These are phyloP conservation scores for Endogone sp. DNA, from an alignment of 192 early-diverging fungal genomes.

Conservation along the genomic window DNA sequence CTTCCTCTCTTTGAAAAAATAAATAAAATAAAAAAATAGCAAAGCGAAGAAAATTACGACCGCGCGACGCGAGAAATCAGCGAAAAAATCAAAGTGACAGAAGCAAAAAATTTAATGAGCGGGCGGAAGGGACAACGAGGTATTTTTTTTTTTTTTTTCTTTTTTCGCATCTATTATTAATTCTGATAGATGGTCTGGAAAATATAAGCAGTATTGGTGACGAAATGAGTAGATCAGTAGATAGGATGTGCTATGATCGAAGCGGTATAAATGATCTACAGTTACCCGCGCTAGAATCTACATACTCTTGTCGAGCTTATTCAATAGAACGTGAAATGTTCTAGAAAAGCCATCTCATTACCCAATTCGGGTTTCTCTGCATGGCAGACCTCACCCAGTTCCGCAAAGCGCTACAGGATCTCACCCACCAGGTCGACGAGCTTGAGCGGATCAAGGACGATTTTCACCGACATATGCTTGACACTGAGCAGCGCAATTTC, in stretches of 20 bases:
- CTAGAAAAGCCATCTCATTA: conserved; percentile 1
- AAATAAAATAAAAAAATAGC: conserved; percentile 4
- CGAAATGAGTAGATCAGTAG: too few relatives aligned
- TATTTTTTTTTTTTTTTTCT: too few relatives aligned
- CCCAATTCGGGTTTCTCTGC: background rate
- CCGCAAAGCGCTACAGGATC: conserved; percentile 32
- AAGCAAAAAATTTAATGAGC: conserved; percentile 36
- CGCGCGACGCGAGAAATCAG: conserved; percentile 36
- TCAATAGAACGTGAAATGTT: too few relatives aligned
- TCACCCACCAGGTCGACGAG: conserved; percentile 45
- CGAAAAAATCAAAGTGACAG: conserved; percentile 43
- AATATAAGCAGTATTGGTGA: too few relatives aligned
- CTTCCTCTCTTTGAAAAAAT: background rate
- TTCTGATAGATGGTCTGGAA: too few relatives aligned
- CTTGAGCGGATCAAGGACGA: conserved; percentile 39
- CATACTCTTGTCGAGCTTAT: too few relatives aligned
- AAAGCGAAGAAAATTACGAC: conserved; percentile 39
- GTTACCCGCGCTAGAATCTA: too few relatives aligned
- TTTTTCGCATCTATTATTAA: too few relatives aligned
- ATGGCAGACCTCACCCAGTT: conserved; percentile 35
- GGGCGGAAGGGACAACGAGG: conserved; percentile 39
- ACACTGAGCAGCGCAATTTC: conserved; percentile 39
- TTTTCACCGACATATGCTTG: conserved; percentile 39
- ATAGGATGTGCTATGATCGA: too few relatives aligned
- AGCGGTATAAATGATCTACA: too few relatives aligned